Evolutionary conservation across 2,329 filamentous ascomycete genomes (phyloP).

Genomic region (Dothistroma septosporum): DNA sequence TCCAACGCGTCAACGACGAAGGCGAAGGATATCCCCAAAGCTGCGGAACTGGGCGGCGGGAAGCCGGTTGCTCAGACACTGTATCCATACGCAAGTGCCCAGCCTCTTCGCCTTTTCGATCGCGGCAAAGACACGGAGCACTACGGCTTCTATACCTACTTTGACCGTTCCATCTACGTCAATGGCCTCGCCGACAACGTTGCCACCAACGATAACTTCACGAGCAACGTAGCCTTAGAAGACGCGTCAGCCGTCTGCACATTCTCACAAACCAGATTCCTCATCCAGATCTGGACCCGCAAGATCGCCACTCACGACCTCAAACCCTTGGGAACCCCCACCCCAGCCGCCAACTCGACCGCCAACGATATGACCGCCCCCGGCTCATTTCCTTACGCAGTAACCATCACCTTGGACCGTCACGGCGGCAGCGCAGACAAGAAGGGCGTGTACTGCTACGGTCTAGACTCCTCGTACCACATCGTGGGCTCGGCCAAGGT

Average conservation of each 20-base stretch:
- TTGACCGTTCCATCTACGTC: constrained; percentile 79
- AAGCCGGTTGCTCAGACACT: constrained; percentile 68
- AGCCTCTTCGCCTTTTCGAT: constrained; percentile 82
- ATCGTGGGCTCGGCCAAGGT: constrained; percentile 44
- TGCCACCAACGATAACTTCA: constrained; percentile 9
- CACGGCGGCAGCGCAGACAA: constrained; percentile 52
- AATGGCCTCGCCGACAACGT: constrained; percentile 51
- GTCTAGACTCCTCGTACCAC: constrained; percentile 45
- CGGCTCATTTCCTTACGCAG: constrained; percentile 58
- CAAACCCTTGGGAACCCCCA: neutral
- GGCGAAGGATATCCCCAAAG: constrained; percentile 57
- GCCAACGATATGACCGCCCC: constrained; percentile 48
- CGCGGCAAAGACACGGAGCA: constrained; percentile 76
- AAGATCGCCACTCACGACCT: constrained; percentile 26
- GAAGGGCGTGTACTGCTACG: constrained; percentile 60
- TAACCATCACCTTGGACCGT: constrained; percentile 57
- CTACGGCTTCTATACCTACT: constrained; percentile 93
- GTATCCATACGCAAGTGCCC: constrained; percentile 63
- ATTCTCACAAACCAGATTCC: constrained; percentile 58
- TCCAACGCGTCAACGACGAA: constrained; percentile 45
- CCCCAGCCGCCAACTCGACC: constrained; percentile 25
- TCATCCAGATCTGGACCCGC: constrained; percentile 60
- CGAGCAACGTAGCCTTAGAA: constrained; percentile 16
- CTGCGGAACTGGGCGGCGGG: constrained; percentile 62
- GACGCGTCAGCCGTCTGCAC: constrained; percentile 39